Conservation (phyloP, 805 yeast genomes). For the Wickerhamomyces hampshirensis region DNA sequence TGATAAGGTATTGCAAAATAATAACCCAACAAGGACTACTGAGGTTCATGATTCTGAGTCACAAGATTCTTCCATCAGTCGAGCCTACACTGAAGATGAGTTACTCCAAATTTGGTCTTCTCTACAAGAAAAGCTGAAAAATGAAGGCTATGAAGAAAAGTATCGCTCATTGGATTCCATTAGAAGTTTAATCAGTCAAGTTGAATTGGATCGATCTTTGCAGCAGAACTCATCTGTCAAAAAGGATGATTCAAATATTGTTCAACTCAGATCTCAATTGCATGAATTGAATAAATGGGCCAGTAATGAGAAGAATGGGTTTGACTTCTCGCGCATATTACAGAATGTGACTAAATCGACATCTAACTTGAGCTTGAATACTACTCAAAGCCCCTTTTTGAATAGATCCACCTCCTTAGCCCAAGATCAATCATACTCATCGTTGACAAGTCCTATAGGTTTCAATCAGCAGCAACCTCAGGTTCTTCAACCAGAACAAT, state of each 20-base stretch:
- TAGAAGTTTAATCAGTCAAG: conserved; percentile 17
- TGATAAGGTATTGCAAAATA: too few species aligned
- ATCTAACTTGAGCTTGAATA: background rate
- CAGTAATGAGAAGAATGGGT: conserved; percentile 16
- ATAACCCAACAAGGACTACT: too few species aligned
- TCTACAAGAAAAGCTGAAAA: conserved; percentile 27
- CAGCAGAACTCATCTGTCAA: conserved; percentile 6
- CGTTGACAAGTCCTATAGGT: conserved; percentile 10
- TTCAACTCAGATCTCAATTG: conserved; percentile 13
- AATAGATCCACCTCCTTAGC: conserved; percentile 5
- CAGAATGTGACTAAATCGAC: conserved; percentile 9
- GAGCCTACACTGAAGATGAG: conserved; percentile 44
- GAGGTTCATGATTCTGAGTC: too few species aligned
- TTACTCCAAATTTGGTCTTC: conserved; percentile 49
- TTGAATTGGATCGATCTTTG: conserved; percentile 16
- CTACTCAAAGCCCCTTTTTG: conserved; percentile 7
- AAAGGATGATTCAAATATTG: conserved; percentile 5
- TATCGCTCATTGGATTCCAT: conserved; percentile 29
- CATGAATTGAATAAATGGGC: conserved; percentile 21
- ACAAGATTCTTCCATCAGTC: conserved; percentile 3
- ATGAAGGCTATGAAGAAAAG: conserved; percentile 25
- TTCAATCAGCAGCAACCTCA: conserved; percentile 12
- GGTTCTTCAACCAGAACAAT: conserved; percentile 33
- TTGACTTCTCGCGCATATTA: conserved; percentile 22
- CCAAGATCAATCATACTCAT: conserved; percentile 5